Evolutionary conservation across 2,329 filamentous ascomycete genomes (phyloP), one percentile per base, ranked within the genome.

Genomic region (Podosphaera xanthii): DNA sequence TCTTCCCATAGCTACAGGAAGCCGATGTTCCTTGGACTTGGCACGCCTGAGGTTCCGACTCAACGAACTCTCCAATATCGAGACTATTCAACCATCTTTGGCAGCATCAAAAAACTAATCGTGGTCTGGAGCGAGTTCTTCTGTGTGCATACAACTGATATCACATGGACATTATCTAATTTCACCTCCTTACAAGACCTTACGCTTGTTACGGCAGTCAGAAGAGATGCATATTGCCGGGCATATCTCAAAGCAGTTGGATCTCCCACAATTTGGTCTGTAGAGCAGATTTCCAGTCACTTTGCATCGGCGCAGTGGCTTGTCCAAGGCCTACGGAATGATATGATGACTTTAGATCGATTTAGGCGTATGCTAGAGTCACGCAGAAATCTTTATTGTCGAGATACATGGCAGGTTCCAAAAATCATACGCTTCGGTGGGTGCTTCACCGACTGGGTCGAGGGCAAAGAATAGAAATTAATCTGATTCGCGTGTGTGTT

Each of bases 61-160:
- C n/a, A 31, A 44, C 10, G 33, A 31, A 10, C 38, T 33, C 22
- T 44, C 36, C 55, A 40, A 30, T 57, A 30, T 44, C 55, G 55
- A 33, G 55, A 57, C 22, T 57, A 33, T 35, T 33, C 10, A 10
- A 4, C 38, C 1, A 57, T 57, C 2, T 57, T 57, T 40, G 40
- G 55, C 14, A 44, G 40, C 22, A 46, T 57, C 30, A 46, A 57
- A 38, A 57, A 57, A 40, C 22, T 57, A 33, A 44, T 57, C 12
- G 42, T 57, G 14, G 55, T 57, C 33, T 57, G 55, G 55, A 57
- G 40, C 30, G 55, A 57, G n/a, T 57, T 57, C 31, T 57, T 57
- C 42, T 57, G 55, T 30, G 40, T 57, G 12, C 55, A 57, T 35
- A 44, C 55, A 31, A 40, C 55, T 38, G 55, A 57, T 57, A 57